Conservation (phyloP, 495 filamentous ascomycete genomes). For the Tuber calosporum region DNA sequence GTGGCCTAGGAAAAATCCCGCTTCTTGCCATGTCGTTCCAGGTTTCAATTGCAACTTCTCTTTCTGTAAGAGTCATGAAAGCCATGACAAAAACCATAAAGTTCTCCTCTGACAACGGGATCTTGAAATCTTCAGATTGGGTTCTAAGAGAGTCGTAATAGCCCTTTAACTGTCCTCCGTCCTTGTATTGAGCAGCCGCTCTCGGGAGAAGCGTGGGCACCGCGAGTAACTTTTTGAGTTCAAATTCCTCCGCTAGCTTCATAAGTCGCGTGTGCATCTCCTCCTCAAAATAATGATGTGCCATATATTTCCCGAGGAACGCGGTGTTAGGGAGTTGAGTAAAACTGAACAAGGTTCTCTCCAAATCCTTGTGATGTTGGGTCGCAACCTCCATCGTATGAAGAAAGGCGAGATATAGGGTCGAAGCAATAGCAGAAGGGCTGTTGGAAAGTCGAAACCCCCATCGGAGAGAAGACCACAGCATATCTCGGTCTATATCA, state of each 20-base stretch:
- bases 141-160: slow-evolving; percentile 16
- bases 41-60: slow-evolving; percentile 12
- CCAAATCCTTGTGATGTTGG: neutral
- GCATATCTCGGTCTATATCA: neutral
- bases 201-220: slow-evolving; percentile 11
- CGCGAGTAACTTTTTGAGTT: slow-evolving; percentile 4
- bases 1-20: slow-evolving; percentile 23
- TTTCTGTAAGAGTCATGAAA: slow-evolving; percentile 16
- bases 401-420: slow-evolving; percentile 1
- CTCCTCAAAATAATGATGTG: slow-evolving; percentile 2
- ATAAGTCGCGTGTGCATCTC: neutral
- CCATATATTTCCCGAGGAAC: slow-evolving; percentile 4
- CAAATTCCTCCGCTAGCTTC: slow-evolving; percentile 3
- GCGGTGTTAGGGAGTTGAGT: neutral
- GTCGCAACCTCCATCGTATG: slow-evolving; percentile 2
- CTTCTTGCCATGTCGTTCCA: slow-evolving; percentile 37
- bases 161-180: slow-evolving; percentile 8
- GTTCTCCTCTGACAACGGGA: slow-evolving; percentile 7
- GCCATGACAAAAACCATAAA: slow-evolving; percentile 30
- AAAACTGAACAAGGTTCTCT: neutral
- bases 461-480: slow-evolving; percentile 2
- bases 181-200: slow-evolving; percentile 12
- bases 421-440: neutral
- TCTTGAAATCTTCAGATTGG: neutral
- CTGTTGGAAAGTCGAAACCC: neutral